phyloP scores from a whole-genome alignment of 768 basidiomycete species.

The Epithele typhae region DNA sequence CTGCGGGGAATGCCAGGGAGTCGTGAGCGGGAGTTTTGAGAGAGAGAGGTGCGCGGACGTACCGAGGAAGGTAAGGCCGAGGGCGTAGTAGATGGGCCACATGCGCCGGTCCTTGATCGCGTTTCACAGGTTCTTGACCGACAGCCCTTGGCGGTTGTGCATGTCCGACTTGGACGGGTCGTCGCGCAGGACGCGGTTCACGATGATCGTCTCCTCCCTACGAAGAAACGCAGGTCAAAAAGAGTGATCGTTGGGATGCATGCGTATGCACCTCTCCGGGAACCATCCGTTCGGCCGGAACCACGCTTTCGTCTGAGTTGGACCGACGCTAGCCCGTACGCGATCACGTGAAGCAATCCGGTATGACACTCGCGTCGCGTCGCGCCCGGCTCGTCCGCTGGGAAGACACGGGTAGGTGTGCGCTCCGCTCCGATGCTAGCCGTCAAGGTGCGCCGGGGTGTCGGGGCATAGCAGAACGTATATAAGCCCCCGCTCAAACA shows the following conservation, averaged over 20 bases:
- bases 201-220: conserved; percentile 61
- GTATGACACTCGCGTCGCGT: no score
- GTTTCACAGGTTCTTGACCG: conserved; percentile 41
- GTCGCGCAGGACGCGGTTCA: conserved; percentile 58
- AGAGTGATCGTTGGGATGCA: no score
- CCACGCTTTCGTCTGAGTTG: conserved; percentile 60
- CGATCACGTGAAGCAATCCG: no score
- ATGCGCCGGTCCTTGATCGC: conserved; percentile 56
- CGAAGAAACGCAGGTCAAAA: not conserved
- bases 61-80: conserved; percentile 28
- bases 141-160: conserved; percentile 66
- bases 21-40: conserved; percentile 24
- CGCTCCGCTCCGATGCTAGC: no score
- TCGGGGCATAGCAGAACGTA: no score
- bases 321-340: no score
- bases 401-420: no score
- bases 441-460: no score
- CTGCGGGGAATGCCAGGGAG: conserved; percentile 56
- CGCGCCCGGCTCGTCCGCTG: no score
- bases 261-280: conserved; percentile 40
- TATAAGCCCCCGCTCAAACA: no score
- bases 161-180: conserved; percentile 65
- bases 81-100: conserved; percentile 63
- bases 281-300: conserved; percentile 65
- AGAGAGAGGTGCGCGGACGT: no score